These are phyloP conservation scores for Pseudevernia furfuracea DNA, from an alignment of 495 filamentous ascomycete genomes.

Conservation along the genomic window DNA sequence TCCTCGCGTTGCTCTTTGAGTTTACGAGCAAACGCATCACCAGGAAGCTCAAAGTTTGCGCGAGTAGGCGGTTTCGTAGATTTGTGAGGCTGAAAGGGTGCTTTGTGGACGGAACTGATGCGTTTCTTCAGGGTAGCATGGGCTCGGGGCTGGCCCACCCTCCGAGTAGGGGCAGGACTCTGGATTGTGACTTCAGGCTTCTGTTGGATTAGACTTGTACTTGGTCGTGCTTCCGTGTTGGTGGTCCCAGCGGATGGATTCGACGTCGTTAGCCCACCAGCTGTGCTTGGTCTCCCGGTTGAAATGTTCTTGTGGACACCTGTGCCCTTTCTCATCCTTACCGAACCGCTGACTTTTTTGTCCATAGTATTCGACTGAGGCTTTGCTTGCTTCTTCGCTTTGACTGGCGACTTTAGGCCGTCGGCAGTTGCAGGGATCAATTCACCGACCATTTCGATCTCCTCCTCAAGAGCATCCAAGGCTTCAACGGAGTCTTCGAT, in stretches of 20 bases:
- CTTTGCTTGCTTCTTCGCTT: conserved; percentile 12
- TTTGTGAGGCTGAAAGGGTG: conserved; percentile 40
- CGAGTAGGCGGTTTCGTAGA: conserved; percentile 54
- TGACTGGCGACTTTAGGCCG: conserved; percentile 9
- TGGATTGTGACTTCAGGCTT: background rate
- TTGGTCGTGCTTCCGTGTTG: background rate
- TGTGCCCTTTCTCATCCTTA: background rate
- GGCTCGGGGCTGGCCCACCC: background rate
- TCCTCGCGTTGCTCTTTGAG: conserved; percentile 62
- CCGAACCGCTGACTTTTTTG: background rate
- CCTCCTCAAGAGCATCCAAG: conserved; percentile 61
- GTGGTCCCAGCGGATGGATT: conserved; percentile 5
- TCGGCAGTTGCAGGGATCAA: conserved; percentile 20
- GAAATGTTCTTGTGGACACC: background rate
- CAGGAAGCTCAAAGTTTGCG: conserved; percentile 62
- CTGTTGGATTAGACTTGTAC: background rate
- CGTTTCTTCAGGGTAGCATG: conserved; percentile 18
- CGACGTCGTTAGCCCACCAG: conserved; percentile 1
- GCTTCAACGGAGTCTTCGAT: conserved; percentile 64
- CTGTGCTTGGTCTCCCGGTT: background rate
- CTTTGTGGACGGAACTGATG: conserved; percentile 33
- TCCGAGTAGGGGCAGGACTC: background rate
- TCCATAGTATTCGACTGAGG: background rate
- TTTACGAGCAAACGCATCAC: conserved; percentile 62
- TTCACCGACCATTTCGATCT: conserved; percentile 49